These are phyloP conservation scores for Rhodofomes roseus DNA, from an alignment of 1,284 basidiomycete species.

Conservation along the genomic window DNA sequence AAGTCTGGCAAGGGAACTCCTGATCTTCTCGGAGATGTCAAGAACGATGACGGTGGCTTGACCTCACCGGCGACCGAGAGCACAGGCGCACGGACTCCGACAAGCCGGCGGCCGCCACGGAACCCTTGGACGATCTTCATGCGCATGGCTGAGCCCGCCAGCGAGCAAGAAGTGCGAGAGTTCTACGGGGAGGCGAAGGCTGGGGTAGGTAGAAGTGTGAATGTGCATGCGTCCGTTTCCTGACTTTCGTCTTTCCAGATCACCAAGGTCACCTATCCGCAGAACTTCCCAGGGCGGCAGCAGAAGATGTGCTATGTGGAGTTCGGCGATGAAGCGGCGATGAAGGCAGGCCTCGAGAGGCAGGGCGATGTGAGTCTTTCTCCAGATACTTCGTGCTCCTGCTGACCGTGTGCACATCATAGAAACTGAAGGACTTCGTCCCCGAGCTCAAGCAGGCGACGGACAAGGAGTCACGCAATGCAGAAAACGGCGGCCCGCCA, in stretches of 20 bases:
- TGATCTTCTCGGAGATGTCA: constrained; percentile 26
- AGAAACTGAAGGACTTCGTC: constrained; percentile 65
- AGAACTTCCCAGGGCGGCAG: constrained; percentile 42
- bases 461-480: constrained; percentile 54
- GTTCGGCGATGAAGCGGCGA: constrained; percentile 79
- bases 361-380: constrained; percentile 58
- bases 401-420: constrained; percentile 8
- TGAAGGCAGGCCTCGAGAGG: constrained; percentile 73
- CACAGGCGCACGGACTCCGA: constrained; percentile 64
- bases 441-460: constrained; percentile 68
- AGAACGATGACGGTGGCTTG: constrained; percentile 40
- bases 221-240: not conserved
- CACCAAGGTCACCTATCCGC: constrained; percentile 65
- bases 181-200: constrained; percentile 70
- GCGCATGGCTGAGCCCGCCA: constrained; percentile 56
- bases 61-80: constrained; percentile 53
- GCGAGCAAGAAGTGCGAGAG: constrained; percentile 68
- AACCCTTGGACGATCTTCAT: constrained; percentile 87
- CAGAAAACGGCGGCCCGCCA: constrained; percentile 32
- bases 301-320: constrained; percentile 77
- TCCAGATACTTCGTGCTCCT: not conserved
- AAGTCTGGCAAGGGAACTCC: constrained; percentile 43
- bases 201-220: constrained; percentile 42
- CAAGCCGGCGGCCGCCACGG: constrained; percentile 54
- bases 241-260: constrained; percentile 44